phyloP scores from a whole-genome alignment of 768 basidiomycete species.

The Naganishia antarctica region DNA sequence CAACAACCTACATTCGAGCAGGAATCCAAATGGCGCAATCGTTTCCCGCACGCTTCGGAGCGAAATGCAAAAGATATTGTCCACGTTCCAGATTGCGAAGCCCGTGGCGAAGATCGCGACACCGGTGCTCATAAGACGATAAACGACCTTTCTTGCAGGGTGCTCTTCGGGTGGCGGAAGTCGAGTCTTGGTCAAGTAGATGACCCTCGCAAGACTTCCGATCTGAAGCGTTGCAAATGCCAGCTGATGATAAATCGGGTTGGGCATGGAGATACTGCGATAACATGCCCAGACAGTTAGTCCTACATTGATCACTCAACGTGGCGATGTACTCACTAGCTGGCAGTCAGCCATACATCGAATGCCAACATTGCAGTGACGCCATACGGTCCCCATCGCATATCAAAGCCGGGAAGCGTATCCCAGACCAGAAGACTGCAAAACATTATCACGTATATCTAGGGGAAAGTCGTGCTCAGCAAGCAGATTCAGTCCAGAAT shows the following conservation, averaged over 20 bases:
- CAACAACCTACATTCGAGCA: constrained; percentile 37
- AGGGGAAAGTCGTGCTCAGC: background rate
- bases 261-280: constrained; percentile 60
- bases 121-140: constrained; percentile 54
- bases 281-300: background rate
- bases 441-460: constrained; percentile 62
- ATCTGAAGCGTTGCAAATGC: constrained; percentile 64
- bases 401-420: constrained; percentile 41
- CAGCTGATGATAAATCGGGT: constrained; percentile 74
- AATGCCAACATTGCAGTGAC: constrained; percentile 50
- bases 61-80: constrained; percentile 66
- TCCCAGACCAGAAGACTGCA: constrained; percentile 59
- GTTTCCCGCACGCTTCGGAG: constrained; percentile 29
- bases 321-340: constrained; percentile 59
- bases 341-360: constrained; percentile 63
- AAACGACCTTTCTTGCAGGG: constrained; percentile 51
- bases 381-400: constrained; percentile 34
- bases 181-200: constrained; percentile 55
- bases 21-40: constrained; percentile 34
- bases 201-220: constrained; percentile 52
- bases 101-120: constrained; percentile 59
- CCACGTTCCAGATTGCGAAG: constrained; percentile 73
- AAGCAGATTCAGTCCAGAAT: background rate
- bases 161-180: constrained; percentile 49
- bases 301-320: background rate